These are phyloP conservation scores for Bondarzewia mesenterica DNA, from an alignment of 1,284 basidiomycete genomes.

Conservation along the genomic window DNA sequence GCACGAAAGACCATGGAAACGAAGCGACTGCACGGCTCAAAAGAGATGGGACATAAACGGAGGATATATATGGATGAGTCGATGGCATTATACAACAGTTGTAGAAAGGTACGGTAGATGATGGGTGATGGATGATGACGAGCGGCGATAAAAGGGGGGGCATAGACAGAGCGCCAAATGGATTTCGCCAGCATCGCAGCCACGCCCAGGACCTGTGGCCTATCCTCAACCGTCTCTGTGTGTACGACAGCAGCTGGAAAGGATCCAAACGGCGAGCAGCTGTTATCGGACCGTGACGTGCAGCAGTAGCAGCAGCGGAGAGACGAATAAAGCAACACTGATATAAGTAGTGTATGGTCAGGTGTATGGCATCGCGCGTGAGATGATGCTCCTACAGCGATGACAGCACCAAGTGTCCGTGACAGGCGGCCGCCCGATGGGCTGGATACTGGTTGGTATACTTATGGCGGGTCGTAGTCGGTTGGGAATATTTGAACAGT, in stretches of 20 bases:
- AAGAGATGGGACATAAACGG: not conserved
- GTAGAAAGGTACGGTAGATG: not conserved
- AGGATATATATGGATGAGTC: not conserved
- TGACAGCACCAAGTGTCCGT: not conserved
- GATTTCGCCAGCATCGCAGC: not conserved
- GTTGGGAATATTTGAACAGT: not conserved
- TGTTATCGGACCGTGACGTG: not conserved
- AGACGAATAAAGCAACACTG: not conserved
- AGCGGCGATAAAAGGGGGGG: not conserved
- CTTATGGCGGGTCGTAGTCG: not conserved
- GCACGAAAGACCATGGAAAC: no score
- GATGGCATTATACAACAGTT: not conserved
- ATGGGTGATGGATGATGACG: not conserved
- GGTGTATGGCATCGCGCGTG: not conserved
- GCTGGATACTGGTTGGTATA: not conserved
- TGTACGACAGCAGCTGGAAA: no score
- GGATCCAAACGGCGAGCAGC: no score
- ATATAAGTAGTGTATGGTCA: not conserved
- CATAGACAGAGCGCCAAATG: no score
- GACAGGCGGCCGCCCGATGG: no score
- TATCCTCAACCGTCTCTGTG: no score
- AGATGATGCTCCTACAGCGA: not conserved
- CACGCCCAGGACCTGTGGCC: no score
- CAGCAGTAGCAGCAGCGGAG: not conserved
- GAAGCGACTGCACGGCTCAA: no score